Evolutionary conservation across 2,329 filamentous ascomycete species (phyloP), one percentile per base, ranked within the genome.

Genomic region (Plectosphaerella cucumerina): DNA sequence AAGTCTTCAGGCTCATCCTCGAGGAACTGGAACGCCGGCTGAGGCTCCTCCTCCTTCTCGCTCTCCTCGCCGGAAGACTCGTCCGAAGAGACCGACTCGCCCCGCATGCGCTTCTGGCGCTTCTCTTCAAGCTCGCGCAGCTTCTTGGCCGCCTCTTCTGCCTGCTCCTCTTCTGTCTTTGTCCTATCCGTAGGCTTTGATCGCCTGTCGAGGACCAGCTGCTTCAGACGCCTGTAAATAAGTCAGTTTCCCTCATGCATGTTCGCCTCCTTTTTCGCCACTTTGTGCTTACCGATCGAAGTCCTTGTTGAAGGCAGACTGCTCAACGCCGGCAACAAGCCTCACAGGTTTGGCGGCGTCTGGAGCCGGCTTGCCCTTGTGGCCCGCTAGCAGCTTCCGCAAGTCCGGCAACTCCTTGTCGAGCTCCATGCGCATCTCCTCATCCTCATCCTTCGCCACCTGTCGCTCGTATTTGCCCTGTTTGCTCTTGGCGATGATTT

Each of bases 401-500:
- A 99, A 81, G 57, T 88, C 85, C 12, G 82, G 79, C 55, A 97
- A 77, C 39, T 90, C 89, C 65, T 92, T 86, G 67, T 99, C 91
- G 15, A 99, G 76, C 65, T 92, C 84, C 52, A 86, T 85, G 53
- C 91, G 81, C 49, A 97, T 69, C 58, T 96, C 93, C 47, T 95
- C 90, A 59, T 99, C 94, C 47, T 94, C 90, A 54, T 97, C 94
- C 64, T 96, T 97, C 23, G 84, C 84, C 53, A 90, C 86, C 69
- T 99, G 94, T 39, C 94, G 85, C 71, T 97, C 92, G 23, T 48
- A 48, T 71, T 96, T 97, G 78, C 97, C 82, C 55, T 89, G 78
- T 66, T 99, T 99, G 1, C 93, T 97, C 70, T 99, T 99, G 54
- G 92, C 90, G 58, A 99, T 97, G 54, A 99, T 80, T 69, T 99